Conservation (phyloP, 1,139 yeast species). For the Spathaspora jeffriesii region DNA sequence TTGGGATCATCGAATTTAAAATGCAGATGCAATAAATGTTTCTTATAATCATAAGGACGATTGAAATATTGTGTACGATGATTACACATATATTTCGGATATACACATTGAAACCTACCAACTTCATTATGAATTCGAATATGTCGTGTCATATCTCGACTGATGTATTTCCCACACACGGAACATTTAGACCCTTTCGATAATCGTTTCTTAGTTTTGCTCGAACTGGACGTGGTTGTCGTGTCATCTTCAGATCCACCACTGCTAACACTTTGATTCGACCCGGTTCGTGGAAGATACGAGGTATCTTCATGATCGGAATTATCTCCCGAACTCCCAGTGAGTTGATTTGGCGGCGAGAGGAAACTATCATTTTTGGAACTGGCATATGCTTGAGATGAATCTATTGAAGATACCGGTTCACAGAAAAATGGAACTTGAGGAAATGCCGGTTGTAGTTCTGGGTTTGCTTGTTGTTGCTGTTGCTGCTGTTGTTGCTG, state of each 20-base stretch:
- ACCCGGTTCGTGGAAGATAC: slow-evolving; percentile 18
- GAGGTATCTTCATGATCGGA: slow-evolving; percentile 5
- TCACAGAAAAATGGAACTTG: background rate
- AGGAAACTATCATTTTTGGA: slow-evolving; percentile 1
- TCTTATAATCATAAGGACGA: slow-evolving; percentile 50
- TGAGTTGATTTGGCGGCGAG: slow-evolving; percentile 3
- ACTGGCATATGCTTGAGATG: background rate
- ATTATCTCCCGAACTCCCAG: slow-evolving; percentile 2
- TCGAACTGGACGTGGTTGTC: slow-evolving; percentile 4
- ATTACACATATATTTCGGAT: slow-evolving; percentile 41
- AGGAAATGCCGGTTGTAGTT: too few species aligned
- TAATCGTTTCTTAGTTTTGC: slow-evolving; percentile 24
- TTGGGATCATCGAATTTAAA: slow-evolving; percentile 46
- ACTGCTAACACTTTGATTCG: slow-evolving; percentile 26
- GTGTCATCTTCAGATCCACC: slow-evolving; percentile 12
- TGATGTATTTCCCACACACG: slow-evolving; percentile 43
- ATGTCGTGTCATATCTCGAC: slow-evolving; percentile 46
- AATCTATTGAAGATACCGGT: background rate
- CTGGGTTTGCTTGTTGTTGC: background rate
- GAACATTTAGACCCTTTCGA: slow-evolving; percentile 43
- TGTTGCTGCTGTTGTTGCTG: background rate
- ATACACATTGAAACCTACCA: slow-evolving; percentile 49
- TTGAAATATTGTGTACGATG: slow-evolving; percentile 48
- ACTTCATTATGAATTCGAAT: slow-evolving; percentile 48
- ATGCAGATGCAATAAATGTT: slow-evolving; percentile 46